Evolutionary conservation across 2,329 filamentous ascomycete species (phyloP).

Genomic region (Diaporthe batatas): DNA sequence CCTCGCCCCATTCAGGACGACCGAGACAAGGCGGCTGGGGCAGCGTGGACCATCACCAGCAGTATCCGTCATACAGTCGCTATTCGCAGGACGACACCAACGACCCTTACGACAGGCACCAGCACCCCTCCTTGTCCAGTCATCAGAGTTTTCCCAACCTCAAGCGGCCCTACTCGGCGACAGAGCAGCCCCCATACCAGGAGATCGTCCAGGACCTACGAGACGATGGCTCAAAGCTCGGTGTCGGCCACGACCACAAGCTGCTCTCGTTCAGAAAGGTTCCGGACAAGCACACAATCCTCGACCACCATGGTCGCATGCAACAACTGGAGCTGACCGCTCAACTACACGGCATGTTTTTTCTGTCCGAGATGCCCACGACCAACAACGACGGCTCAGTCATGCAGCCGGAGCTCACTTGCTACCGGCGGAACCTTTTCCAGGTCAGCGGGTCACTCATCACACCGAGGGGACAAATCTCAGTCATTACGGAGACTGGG

Average conservation of each 20-base stretch:
- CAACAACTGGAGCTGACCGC: conserved; percentile 75
- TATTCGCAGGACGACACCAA: conserved; percentile 66
- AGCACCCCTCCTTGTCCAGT: conserved; percentile 60
- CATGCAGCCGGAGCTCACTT: conserved; percentile 87
- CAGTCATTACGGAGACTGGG: conserved; percentile 85
- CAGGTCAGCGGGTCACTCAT: conserved; percentile 94
- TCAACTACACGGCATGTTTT: conserved; percentile 91
- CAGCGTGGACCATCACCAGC: conserved; percentile 60
- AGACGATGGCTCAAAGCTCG: conserved; percentile 69
- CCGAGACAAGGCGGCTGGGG: conserved; percentile 57
- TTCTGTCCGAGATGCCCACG: conserved; percentile 83
- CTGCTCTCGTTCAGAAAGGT: conserved; percentile 69
- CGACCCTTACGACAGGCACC: conserved; percentile 67
- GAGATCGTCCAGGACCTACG: conserved; percentile 73
- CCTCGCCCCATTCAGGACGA: conserved; percentile 63
- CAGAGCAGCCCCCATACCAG: conserved; percentile 68
- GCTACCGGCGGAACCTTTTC: conserved; percentile 95
- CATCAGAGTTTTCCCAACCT: conserved; percentile 68
- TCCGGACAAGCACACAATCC: conserved; percentile 71
- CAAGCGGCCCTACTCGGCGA: conserved; percentile 70
- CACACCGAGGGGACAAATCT: conserved; percentile 81
- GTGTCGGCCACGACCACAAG: conserved; percentile 72
- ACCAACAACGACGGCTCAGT: conserved; percentile 68
- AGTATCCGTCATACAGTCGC: conserved; percentile 64
- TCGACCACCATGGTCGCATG: conserved; percentile 70